phyloP scores from a whole-genome alignment of 768 basidiomycete genomes.

The Aureoboletus auriporus region DNA sequence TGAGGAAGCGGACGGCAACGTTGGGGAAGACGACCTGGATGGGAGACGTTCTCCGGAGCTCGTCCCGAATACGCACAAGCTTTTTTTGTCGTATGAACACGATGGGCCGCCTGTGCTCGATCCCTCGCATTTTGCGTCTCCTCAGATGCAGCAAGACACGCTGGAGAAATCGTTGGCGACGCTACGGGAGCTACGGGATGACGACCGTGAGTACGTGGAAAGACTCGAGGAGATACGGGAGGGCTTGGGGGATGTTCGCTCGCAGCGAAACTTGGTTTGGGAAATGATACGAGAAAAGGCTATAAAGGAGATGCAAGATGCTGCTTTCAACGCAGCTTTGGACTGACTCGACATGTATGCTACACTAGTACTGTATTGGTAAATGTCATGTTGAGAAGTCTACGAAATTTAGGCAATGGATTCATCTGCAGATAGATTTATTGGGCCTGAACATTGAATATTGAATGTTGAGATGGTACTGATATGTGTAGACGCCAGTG shows the following conservation, averaged over 20 bases:
- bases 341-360: constrained; percentile 14
- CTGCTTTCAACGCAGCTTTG: constrained; percentile 38
- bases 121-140: constrained; percentile 58
- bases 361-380: no score
- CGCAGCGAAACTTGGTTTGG: constrained; percentile 74
- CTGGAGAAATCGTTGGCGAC: constrained; percentile 73
- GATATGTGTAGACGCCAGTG: constrained; percentile 17
- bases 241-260: constrained; percentile 67
- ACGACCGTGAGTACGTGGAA: constrained; percentile 83
- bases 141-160: constrained; percentile 63
- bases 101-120: constrained; percentile 47
- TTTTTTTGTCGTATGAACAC: constrained; percentile 56
- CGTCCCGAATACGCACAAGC: constrained; percentile 59
- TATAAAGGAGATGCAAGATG: constrained; percentile 69
- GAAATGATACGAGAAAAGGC: constrained; percentile 70
- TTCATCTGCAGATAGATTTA: no score
- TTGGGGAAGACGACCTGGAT: constrained; percentile 34
- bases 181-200: constrained; percentile 79
- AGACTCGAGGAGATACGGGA: constrained; percentile 82
- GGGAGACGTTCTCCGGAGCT: constrained; percentile 61
- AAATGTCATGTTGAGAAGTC: no score
- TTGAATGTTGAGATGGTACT: background rate
- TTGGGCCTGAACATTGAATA: no score
- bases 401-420: no score
- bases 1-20: constrained; percentile 61